Conservation (phyloP, 1,139 yeast species). For the Saccharomyces hybrid region DNA sequence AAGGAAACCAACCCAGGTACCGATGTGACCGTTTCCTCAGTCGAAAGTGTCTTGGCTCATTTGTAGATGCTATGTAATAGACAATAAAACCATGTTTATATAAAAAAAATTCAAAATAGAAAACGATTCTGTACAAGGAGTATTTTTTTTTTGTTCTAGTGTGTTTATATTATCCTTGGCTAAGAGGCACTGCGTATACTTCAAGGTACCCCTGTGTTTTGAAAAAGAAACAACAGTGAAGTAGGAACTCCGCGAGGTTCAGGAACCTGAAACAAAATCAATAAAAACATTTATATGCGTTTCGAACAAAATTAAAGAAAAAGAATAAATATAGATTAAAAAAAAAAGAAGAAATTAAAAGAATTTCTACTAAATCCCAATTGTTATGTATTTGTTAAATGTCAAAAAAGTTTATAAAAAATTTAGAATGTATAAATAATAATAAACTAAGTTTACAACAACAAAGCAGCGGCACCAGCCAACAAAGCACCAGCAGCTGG, state of each 20-base stretch:
- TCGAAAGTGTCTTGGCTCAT: conserved; percentile 45
- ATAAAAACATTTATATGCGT: no score
- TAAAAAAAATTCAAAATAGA: neutral
- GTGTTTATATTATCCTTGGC: no score
- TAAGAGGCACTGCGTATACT: no score
- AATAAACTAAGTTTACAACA: conserved; percentile 20
- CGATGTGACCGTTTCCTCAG: conserved; percentile 58
- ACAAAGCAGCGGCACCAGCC: conserved; percentile 31
- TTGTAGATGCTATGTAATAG: conserved; percentile 18
- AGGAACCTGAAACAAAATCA: neutral
- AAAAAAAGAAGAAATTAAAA: conserved; percentile 1
- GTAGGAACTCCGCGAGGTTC: neutral
- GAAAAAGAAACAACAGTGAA: no score
- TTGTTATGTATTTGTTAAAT: neutral
- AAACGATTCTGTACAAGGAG: neutral
- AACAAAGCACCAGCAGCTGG: conserved; percentile 32
- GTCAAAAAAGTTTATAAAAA: neutral
- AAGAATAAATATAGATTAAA: neutral
- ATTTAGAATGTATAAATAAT: neutral
- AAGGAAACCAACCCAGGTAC: conserved; percentile 47
- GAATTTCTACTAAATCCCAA: neutral
- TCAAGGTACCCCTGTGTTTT: no score
- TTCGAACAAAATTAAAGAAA: neutral
- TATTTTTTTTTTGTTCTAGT: no score
- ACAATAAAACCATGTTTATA: neutral